Conservation (phyloP, 129 eudicot genomes). For the carrot (Daucus carota) region DNA sequence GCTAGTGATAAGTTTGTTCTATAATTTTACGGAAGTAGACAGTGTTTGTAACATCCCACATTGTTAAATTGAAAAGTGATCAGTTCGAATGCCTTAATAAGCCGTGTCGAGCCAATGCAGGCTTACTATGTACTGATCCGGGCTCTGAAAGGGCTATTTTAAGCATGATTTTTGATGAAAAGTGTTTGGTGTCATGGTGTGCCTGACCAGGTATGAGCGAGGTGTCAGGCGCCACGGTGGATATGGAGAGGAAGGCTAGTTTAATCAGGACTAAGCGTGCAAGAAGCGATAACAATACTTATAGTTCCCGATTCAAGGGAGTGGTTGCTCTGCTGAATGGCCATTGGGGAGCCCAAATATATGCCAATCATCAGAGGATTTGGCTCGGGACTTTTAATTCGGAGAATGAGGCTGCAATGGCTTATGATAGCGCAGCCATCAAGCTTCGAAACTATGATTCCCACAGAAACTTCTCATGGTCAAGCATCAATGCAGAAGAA, state of each 20-base stretch:
- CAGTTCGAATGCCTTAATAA: no score
- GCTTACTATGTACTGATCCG: no score
- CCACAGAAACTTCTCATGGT: conserved; percentile 52
- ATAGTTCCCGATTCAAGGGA: conserved; percentile 51
- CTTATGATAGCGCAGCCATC: conserved; percentile 72
- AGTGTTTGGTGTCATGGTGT: no score
- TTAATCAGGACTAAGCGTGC: neutral
- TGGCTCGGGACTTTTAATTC: conserved; percentile 83
- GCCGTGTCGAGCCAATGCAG: no score
- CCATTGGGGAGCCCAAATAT: conserved; percentile 85
- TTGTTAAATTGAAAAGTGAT: no score
- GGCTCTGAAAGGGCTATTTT: no score
- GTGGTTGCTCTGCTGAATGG: conserved; percentile 66
- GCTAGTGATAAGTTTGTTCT: no score
- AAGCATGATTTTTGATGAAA: no score
- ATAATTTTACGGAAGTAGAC: no score
- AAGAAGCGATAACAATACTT: conserved; percentile 8
- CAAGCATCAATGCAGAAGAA: conserved; percentile 33
- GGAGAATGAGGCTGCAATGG: conserved; percentile 61
- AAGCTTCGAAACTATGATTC: conserved; percentile 42
- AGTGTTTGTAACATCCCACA: no score
- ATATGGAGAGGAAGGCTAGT: neutral
- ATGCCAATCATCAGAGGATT: conserved; percentile 57
- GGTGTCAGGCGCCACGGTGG: neutral
- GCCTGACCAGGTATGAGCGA: neutral